phyloP scores from a whole-genome alignment of 495 filamentous ascomycete genomes.

The Talaromyces ruber region DNA sequence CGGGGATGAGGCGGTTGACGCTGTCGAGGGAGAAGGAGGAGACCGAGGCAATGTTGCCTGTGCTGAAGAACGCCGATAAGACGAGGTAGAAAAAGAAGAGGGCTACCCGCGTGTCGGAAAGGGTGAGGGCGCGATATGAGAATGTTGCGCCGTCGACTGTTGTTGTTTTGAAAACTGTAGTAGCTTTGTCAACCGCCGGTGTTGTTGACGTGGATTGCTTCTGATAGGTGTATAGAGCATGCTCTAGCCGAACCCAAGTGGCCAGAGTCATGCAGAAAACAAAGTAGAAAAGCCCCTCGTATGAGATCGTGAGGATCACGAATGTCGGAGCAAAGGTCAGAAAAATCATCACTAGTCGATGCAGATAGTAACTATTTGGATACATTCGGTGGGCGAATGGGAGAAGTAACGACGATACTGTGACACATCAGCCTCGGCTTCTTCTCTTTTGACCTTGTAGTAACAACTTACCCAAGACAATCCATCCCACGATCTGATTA shows the following conservation, averaged over 20 bases:
- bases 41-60: constrained; percentile 91
- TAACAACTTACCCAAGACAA: constrained; percentile 58
- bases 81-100: constrained; percentile 94
- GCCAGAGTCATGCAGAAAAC: constrained; percentile 76
- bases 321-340: constrained; percentile 90
- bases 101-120: constrained; percentile 77
- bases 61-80: constrained; percentile 94
- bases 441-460: background rate
- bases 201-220: constrained; percentile 18
- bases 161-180: constrained; percentile 13
- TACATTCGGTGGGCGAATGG: constrained; percentile 75
- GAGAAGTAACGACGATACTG: constrained; percentile 67
- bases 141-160: constrained; percentile 28
- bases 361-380: constrained; percentile 82
- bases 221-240: constrained; percentile 56
- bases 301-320: constrained; percentile 94
- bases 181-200: constrained; percentile 12
- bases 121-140: constrained; percentile 60
- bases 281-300: constrained; percentile 95
- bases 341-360: constrained; percentile 83
- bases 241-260: constrained; percentile 86
- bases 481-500: constrained; percentile 83
- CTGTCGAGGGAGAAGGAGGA: constrained; percentile 92
- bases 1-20: constrained; percentile 82
- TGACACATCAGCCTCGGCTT: background rate